Evolutionary conservation across 2,329 filamentous ascomycete species (phyloP).

Genomic region (Chrysosporium keratinophilum): DNA sequence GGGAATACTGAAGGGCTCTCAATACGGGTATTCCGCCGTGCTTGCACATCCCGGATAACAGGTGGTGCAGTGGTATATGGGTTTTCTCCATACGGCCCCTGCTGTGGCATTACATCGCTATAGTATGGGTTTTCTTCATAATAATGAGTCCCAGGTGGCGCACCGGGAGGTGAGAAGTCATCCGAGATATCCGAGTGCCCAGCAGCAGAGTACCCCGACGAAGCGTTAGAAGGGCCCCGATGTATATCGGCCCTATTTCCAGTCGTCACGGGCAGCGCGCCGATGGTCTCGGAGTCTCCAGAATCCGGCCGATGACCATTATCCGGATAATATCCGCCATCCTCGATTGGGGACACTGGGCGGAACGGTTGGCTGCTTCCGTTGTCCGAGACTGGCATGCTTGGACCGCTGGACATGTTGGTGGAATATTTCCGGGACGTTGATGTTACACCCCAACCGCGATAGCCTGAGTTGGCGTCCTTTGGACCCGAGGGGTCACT

Average conservation of each 20-base stretch:
- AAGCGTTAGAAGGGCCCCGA: constrained; percentile 87
- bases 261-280: constrained; percentile 51
- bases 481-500: constrained; percentile 59
- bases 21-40: constrained; percentile 85
- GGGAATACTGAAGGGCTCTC: constrained; percentile 73
- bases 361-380: constrained; percentile 46
- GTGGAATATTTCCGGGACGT: constrained; percentile 78
- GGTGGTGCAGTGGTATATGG: constrained; percentile 49
- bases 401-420: constrained; percentile 65
- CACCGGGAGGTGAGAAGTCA: constrained; percentile 42
- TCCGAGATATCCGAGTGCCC: constrained; percentile 58
- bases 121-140: constrained; percentile 50
- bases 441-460: constrained; percentile 85
- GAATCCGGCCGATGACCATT: constrained; percentile 37
- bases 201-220: constrained; percentile 82
- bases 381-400: constrained; percentile 59
- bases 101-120: constrained; percentile 33
- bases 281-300: constrained; percentile 71
- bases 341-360: constrained; percentile 54
- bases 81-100: constrained; percentile 42
- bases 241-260: constrained; percentile 45
- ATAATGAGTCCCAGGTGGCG: constrained; percentile 40
- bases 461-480: constrained; percentile 61
- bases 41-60: constrained; percentile 85
- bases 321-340: constrained; percentile 52